Evolutionary conservation across 148 eudicot genomes (phyloP).

Genomic region (Salicornia ramosissima): DNA sequence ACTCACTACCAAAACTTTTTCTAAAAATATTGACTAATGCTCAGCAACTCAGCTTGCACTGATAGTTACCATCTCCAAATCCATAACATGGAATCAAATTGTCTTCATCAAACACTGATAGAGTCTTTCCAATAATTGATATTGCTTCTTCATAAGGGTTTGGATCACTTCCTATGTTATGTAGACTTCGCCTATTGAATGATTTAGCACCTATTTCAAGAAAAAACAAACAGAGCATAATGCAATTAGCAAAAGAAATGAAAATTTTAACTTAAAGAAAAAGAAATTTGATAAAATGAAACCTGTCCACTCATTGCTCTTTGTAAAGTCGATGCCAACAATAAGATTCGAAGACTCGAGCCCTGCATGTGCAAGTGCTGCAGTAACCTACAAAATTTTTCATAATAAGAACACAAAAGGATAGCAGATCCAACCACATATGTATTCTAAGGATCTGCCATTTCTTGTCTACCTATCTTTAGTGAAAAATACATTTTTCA

Average conservation of each 20-base stretch:
- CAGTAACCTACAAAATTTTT: slow-evolving; percentile 63
- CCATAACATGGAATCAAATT: slow-evolving; percentile 96
- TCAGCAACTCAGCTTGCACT: not conserved
- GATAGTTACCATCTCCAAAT: slow-evolving; percentile 87
- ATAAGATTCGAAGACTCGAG: slow-evolving; percentile 97
- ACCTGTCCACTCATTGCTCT: slow-evolving; percentile 99
- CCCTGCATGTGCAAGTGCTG: slow-evolving; percentile 84
- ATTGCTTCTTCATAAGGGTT: slow-evolving; percentile 97
- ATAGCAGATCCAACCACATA: too few species aligned
- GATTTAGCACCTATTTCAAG: slow-evolving; percentile 61
- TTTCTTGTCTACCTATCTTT: not conserved
- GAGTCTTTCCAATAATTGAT: slow-evolving; percentile 87
- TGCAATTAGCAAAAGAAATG: slow-evolving; percentile 17
- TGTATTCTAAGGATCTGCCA: not conserved
- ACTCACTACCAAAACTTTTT: not conserved
- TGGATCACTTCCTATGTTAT: slow-evolving; percentile 63
- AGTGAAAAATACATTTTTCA: not conserved
- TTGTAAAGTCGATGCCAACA: slow-evolving; percentile 95
- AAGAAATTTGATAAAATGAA: slow-evolving; percentile 6
- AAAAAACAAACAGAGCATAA: slow-evolving; percentile 1
- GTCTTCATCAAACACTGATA: slow-evolving; percentile 92
- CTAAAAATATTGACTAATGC: not conserved
- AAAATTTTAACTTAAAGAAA: not conserved
- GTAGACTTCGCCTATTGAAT: slow-evolving; percentile 69
- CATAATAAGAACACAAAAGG: not conserved